Evolutionary conservation across 306 rosid genomes (phyloP), one percentile per base, ranked within the genome.

Genomic region (Medicago arabica): DNA sequence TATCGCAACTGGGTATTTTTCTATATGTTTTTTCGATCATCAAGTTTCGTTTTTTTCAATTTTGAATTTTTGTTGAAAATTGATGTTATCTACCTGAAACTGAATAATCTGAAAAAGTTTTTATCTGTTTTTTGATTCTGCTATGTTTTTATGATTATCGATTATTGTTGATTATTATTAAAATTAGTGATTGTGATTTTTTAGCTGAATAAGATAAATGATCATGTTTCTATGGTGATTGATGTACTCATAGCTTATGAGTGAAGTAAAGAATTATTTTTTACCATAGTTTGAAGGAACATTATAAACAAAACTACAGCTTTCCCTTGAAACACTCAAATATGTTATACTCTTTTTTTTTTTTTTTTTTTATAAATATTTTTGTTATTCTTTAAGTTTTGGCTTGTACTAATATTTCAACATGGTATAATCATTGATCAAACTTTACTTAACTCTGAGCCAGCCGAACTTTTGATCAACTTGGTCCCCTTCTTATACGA

Each of bases 181-280:
- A 34, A 51, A 78, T 65, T 31, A 43, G 53, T 75, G 76, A 76
- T 84, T 39, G 40, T 40, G 71, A 60, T 76, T 74, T 72, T 64
- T 36, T 68, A 54, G 64, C 75, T 40, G 67, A 72, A 72, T 41
- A 66, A 74, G 75, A 71, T 41, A 79, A 71, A n/a, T 44, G 8
- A 67, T 67, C 39, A 50, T 73, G 39, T 19, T 59, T 28, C 31
- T 47, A 70, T 72, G 79, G 31, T 83, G 76, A 74, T 75, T 58
- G 81, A 81, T 67, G 46, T 58, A 43, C 57, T 47, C 34, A 49
- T 81, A 71, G 74, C 79, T 73, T 76, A 1, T 9, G 25, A 46
- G 65, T 44, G 78, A 84, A 82, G 86, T 72, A 70, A 79, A 61
- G 66, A 61, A 66, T 53, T 15, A 8, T 9, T 38, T 64, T 71